Evolutionary conservation across 2,329 filamentous ascomycete genomes (phyloP), one percentile per base, ranked within the genome.

Genomic region (Arthrobotrys megalospora): DNA sequence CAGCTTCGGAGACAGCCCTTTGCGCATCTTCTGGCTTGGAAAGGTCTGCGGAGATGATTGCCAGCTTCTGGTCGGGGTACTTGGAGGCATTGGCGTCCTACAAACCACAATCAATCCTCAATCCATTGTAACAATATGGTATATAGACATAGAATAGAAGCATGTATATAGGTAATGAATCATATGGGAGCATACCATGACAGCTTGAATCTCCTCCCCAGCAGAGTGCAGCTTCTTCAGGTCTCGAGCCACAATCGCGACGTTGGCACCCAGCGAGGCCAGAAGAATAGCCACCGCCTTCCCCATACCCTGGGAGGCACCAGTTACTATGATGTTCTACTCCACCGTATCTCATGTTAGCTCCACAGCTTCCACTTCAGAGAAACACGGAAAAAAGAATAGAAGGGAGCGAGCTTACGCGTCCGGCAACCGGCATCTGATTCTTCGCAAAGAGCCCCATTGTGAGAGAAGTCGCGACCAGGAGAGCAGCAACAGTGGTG

Each of bases 231-330:
- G 92, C 84, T 95, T 96, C 73, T 86, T 86, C 11, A 89, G 86
- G 80, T 91, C 93, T 68, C 96, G 92, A 12, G 95, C 91, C 63
- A 97, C 91, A 80, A 98, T 90, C 80, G 97, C 89, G 69, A 99
- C 84, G 84, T 94, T 93, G 76, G 96, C 95, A 55, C 96, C 96
- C 84, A 94, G 94, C 62, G 88, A 86, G 1, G 95, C 89, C 52
- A 99, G 89, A 80, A 94, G 88, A 64, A 89, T 88, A 4, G 91
- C 94, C 19, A 91, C 89, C 64, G 90, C 90, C 81, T 91, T 90
- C 76, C 96, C 96, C 91, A 97, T 93, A 73, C 96, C 96, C 83
- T 97, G 93, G 0, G 96, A 97, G 36, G 91, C 94, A 55, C 96
- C 96, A 0, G 96, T 99, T 65, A 99, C 87, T 69, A 98, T 87